These are phyloP conservation scores for Aspergillus coremiiformis DNA, from an alignment of 495 filamentous ascomycete genomes.

Conservation along the genomic window DNA sequence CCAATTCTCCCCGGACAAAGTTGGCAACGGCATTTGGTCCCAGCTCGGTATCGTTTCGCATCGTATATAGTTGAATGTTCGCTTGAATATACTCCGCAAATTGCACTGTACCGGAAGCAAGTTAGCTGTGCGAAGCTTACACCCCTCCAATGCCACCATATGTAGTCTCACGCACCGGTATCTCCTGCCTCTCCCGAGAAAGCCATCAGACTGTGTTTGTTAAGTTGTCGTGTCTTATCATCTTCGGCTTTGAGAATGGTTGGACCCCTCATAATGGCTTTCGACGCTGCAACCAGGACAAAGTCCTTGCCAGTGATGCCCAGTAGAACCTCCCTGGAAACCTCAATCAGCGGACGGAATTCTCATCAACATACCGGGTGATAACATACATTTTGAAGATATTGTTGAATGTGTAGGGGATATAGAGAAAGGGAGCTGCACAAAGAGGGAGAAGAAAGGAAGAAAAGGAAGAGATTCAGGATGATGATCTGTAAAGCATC, in stretches of 20 bases:
- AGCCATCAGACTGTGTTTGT: constrained; percentile 92
- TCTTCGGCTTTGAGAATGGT: constrained; percentile 94
- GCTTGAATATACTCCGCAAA: constrained; percentile 99
- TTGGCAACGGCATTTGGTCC: constrained; percentile 78
- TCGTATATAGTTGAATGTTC: constrained; percentile 94
- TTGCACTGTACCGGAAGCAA: constrained; percentile 58
- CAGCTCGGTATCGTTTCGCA: constrained; percentile 91
- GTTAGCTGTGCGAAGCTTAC: constrained; percentile 21
- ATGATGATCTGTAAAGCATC: constrained; percentile 7
- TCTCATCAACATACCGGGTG: background rate
- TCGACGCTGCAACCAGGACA: constrained; percentile 92
- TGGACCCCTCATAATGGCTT: constrained; percentile 93
- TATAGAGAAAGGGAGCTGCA: background rate
- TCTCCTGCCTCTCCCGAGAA: constrained; percentile 95
- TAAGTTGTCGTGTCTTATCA: constrained; percentile 88
- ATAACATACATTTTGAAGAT: constrained; percentile 28
- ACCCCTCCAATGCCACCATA: background rate
- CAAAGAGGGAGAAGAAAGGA: constrained; percentile 1
- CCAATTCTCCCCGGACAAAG: constrained; percentile 90
- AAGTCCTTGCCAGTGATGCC: constrained; percentile 99
- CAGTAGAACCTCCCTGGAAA: constrained; percentile 86
- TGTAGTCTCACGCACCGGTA: constrained; percentile 55
- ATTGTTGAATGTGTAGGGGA: background rate
- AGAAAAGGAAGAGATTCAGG: constrained; percentile 2
- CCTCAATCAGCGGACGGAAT: constrained; percentile 15